Base-by-base conservation (phyloP, 202 grass and related monocot species). In the Schoenoplectus tabernaemontani region DNA sequence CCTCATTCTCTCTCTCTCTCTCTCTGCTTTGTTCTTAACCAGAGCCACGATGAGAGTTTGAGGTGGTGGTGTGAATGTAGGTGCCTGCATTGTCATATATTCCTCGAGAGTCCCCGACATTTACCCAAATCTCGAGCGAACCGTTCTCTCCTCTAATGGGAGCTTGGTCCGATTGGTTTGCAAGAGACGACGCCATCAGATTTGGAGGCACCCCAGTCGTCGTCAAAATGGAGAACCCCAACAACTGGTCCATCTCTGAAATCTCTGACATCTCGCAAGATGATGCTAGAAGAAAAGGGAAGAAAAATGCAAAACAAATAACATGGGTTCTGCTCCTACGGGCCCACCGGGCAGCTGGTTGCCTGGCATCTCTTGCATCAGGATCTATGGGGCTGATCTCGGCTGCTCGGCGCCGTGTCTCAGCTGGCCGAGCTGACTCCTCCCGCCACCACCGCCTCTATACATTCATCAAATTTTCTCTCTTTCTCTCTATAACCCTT, bases 221-320 rank as follows among this genome's bases (percentile, higher is more conserved):
- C 54, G 88, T 99, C 74, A 99, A 95, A 85, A 99, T 99, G 96
- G 96, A 92, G 88, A 99, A 99, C 83, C 96, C 92, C 64, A 92
- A 79, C 22, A 79, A 99, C 86, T 99, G 96, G 96, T 99, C 91
- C 86, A 99, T 99, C 86, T 92, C 96, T 33, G 96, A 99, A 84
- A 88, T 99, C 77, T 92, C 90, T 51, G 81, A 84, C 12, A 81
- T 88, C 58, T 66, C 83, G n/a, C 82, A 85, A 83, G 73, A 86
- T 78, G 79, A 48, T 37, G 19, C 59, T 48, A 66, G 83, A 65
- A 76, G 91, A 48, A 98, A 95, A 83, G 95, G 89, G 15, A 88
- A 64, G 41, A 99, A 99, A 80, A 99, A 99, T 87, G 96, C 96
- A 57, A 98, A 92, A 85, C 96, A 98, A 88, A 92, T 98, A 74